Conservation (phyloP, 495 filamentous ascomycete genomes). For the Xylaria flabelliformis region DNA sequence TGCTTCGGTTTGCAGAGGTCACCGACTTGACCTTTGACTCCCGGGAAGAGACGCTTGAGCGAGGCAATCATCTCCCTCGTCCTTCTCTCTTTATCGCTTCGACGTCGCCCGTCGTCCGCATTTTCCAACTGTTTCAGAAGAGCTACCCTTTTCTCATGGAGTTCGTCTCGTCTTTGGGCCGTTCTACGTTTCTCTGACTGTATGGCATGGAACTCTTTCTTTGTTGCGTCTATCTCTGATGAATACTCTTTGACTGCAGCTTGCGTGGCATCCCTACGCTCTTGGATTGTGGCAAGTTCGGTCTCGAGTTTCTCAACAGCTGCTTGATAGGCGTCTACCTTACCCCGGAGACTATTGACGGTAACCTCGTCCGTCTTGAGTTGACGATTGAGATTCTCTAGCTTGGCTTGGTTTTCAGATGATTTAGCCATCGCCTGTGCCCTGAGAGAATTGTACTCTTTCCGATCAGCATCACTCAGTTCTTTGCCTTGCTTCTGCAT, state of each 20-base stretch:
- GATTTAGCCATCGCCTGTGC: constrained; percentile 87
- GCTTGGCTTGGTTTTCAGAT: constrained; percentile 78
- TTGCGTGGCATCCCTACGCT: constrained; percentile 67
- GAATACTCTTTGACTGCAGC: constrained; percentile 67
- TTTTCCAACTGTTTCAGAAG: constrained; percentile 79
- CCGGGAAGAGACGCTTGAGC: constrained; percentile 89
- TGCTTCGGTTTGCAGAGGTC: constrained; percentile 95
- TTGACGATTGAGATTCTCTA: constrained; percentile 83
- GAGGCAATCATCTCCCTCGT: constrained; percentile 80
- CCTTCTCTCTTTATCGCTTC: constrained; percentile 78
- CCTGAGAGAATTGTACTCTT: constrained; percentile 86
- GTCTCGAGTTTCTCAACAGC: constrained; percentile 73
- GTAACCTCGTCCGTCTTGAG: constrained; percentile 89
- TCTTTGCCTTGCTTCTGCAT: constrained; percentile 86
- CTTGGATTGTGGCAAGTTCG: constrained; percentile 72
- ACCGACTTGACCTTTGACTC: constrained; percentile 86
- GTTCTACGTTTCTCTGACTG: constrained; percentile 83
- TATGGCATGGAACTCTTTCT: constrained; percentile 84
- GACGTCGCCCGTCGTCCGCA: constrained; percentile 80
- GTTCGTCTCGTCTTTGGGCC: constrained; percentile 79
- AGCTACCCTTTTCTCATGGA: constrained; percentile 88
- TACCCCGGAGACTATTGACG: constrained; percentile 82
- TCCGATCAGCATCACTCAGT: constrained; percentile 82
- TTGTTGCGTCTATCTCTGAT: constrained; percentile 84
- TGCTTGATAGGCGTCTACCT: constrained; percentile 78